These are phyloP conservation scores for Boletus rubescentipes DNA, from an alignment of 768 basidiomycete genomes.

Conservation along the genomic window DNA sequence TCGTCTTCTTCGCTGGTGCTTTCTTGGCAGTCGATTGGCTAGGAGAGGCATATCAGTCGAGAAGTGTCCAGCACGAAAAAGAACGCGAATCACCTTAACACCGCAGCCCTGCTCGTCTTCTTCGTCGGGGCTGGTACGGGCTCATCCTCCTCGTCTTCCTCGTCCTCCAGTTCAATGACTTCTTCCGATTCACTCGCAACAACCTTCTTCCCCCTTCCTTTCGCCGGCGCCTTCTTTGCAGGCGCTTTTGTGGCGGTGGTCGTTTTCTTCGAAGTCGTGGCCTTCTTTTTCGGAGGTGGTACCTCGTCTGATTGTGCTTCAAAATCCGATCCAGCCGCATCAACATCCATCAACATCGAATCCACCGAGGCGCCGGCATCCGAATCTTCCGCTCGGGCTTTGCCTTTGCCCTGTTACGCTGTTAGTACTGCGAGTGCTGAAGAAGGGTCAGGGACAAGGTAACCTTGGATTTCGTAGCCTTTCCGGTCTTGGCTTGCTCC, in stretches of 20 bases:
- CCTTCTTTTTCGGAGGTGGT: constrained; percentile 45
- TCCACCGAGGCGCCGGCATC: constrained; percentile 53
- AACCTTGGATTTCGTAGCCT: constrained; percentile 48
- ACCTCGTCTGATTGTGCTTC: constrained; percentile 44
- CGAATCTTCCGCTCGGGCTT: constrained; percentile 49
- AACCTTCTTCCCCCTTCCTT: constrained; percentile 55
- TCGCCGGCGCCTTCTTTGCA: constrained; percentile 48
- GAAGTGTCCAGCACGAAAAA: constrained; percentile 31
- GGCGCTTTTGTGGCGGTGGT: constrained; percentile 32
- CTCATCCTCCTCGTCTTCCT: constrained; percentile 53
- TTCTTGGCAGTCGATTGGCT: constrained; percentile 49
- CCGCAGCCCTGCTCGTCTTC: constrained; percentile 61
- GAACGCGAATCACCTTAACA: constrained; percentile 51
- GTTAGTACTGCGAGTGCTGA: neutral
- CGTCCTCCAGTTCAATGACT: constrained; percentile 54
- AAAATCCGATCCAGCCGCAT: constrained; percentile 51
- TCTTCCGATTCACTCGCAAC: constrained; percentile 51
- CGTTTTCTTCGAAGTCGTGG: constrained; percentile 34
- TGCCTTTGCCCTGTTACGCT: constrained; percentile 48
- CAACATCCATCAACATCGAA: constrained; percentile 79
- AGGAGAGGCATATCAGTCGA: constrained; percentile 4
- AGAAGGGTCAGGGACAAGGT: neutral
- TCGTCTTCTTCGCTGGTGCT: constrained; percentile 48
- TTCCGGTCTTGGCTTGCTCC: constrained; percentile 43
- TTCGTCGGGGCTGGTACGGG: constrained; percentile 46